Conservation (phyloP, 169 alveolate species). For the Miamiensis avidus region DNA sequence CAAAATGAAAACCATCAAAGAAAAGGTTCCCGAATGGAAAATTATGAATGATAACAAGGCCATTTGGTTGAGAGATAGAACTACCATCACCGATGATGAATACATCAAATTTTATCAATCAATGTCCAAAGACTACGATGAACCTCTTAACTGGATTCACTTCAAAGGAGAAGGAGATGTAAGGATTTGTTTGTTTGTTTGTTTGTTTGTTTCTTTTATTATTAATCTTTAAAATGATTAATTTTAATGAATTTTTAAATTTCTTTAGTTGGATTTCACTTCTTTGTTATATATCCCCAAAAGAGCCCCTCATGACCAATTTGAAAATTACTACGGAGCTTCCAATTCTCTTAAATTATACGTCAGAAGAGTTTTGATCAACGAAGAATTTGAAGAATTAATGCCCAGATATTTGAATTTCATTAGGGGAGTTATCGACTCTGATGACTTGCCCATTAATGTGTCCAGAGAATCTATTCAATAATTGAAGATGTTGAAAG, state of each 20-base stretch:
- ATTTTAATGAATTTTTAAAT: too few relatives aligned
- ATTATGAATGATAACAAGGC: slow-evolving; percentile 97
- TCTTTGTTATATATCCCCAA: slow-evolving; percentile 96
- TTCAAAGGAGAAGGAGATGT: slow-evolving; percentile 99
- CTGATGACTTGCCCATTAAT: slow-evolving; percentile 97
- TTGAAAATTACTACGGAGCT: slow-evolving; percentile 93
- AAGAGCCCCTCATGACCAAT: slow-evolving; percentile 92
- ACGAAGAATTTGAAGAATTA: slow-evolving; percentile 96
- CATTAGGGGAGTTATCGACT: slow-evolving; percentile 97
- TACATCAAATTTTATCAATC: slow-evolving; percentile 95
- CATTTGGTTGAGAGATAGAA: slow-evolving; percentile 96
- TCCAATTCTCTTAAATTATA: slow-evolving; percentile 95
- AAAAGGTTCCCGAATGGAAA: slow-evolving; percentile 90
- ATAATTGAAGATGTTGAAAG: slow-evolving; percentile 92
- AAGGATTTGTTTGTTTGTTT: too few relatives aligned
- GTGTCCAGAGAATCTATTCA: slow-evolving; percentile 97
- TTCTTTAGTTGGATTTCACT: slow-evolving; percentile 88
- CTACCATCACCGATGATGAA: slow-evolving; percentile 96
- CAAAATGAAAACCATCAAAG: slow-evolving; percentile 89
- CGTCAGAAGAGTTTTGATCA: slow-evolving; percentile 97
- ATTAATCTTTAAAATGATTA: neutral
- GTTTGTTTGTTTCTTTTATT: too few relatives aligned
- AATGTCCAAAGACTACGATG: slow-evolving; percentile 94
- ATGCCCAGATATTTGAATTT: slow-evolving; percentile 94
- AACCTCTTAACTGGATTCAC: slow-evolving; percentile 97